These are phyloP conservation scores for Cladosporium velox DNA, from an alignment of 2,329 filamentous ascomycete genomes.

Conservation along the genomic window DNA sequence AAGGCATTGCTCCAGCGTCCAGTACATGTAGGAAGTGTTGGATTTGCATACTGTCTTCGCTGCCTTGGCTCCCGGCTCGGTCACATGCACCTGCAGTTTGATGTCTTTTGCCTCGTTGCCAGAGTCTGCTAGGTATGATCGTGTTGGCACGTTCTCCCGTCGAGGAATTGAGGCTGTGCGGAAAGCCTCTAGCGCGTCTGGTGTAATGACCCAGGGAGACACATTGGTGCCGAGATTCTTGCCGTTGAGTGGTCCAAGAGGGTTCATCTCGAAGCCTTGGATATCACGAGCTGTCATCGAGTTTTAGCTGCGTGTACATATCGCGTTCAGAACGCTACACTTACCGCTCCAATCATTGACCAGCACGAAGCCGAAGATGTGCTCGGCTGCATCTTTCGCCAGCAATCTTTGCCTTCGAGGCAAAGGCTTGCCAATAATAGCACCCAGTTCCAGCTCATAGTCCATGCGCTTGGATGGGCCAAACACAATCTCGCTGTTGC, in stretches of 20 bases:
- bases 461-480: slow-evolving; percentile 46
- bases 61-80: slow-evolving; percentile 6
- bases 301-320: not conserved
- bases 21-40: slow-evolving; percentile 43
- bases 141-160: slow-evolving; percentile 19
- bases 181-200: slow-evolving; percentile 53
- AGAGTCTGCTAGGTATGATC: slow-evolving; percentile 29
- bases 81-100: slow-evolving; percentile 29
- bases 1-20: slow-evolving; percentile 46
- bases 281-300: slow-evolving; percentile 56
- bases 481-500: slow-evolving; percentile 54
- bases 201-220: slow-evolving; percentile 63
- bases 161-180: slow-evolving; percentile 28
- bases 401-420: slow-evolving; percentile 39
- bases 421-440: slow-evolving; percentile 45
- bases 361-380: slow-evolving; percentile 63
- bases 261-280: slow-evolving; percentile 62
- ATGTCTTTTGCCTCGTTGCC: slow-evolving; percentile 30
- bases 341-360: slow-evolving; percentile 60
- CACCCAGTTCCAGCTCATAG: slow-evolving; percentile 52
- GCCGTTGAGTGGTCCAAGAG: slow-evolving; percentile 61
- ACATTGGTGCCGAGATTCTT: slow-evolving; percentile 63
- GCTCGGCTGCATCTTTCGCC: slow-evolving; percentile 47
- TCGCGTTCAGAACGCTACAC: not conserved
- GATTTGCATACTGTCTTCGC: slow-evolving; percentile 27